Evolutionary conservation across 148 eudicot genomes (phyloP).

Genomic region (Rhododendron kiyosumense): DNA sequence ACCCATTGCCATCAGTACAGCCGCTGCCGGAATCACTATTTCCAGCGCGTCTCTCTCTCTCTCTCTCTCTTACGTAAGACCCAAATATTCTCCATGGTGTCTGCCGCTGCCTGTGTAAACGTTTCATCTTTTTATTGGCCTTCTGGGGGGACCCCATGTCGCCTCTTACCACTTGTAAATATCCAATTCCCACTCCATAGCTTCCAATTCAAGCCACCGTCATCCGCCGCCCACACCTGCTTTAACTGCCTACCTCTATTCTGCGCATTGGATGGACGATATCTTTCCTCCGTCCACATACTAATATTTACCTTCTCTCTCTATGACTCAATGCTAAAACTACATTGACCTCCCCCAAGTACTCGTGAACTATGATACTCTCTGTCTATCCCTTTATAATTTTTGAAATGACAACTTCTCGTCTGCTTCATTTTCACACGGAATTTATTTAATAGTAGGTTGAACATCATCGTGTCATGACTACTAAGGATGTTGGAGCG

Average conservation of each 20-base stretch:
- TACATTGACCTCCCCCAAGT: neutral
- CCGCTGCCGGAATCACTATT: no score
- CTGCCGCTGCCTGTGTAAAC: neutral
- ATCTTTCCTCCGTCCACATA: neutral
- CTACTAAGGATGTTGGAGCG: neutral
- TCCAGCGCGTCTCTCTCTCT: neutral
- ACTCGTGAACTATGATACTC: neutral
- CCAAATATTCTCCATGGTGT: neutral
- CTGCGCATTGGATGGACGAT: neutral
- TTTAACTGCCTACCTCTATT: neutral
- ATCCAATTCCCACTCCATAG: neutral
- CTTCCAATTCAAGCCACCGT: neutral
- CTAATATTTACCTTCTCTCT: neutral
- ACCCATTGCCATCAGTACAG: no score
- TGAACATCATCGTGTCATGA: neutral
- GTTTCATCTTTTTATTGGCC: neutral
- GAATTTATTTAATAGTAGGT: no score
- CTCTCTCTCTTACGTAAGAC: neutral
- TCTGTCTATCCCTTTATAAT: no score
- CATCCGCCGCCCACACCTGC: neutral
- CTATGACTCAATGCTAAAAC: neutral
- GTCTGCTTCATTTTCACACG: neutral
- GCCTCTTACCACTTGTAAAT: neutral
- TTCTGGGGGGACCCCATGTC: neutral
- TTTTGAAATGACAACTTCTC: neutral